Conservation (phyloP, 306 rosid genomes). For the Cicer bijugum region DNA sequence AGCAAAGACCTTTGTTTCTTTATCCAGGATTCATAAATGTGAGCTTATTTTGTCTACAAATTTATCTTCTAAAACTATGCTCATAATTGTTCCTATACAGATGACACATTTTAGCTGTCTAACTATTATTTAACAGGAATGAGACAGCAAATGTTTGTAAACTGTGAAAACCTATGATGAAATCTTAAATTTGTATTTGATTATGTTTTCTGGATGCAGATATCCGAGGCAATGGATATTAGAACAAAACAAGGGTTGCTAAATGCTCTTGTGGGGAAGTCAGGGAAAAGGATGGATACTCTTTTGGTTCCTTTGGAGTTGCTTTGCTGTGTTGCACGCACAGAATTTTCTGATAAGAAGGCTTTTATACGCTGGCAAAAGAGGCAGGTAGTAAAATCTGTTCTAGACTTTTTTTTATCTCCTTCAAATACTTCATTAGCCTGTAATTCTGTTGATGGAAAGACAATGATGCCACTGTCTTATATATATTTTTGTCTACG, state of each 20-base stretch:
- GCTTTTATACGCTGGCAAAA: slow-evolving; percentile 95
- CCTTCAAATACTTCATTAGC: slow-evolving; percentile 29
- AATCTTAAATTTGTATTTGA: slow-evolving; percentile 27
- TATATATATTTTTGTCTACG: slow-evolving; percentile 24
- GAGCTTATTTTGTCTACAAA: slow-evolving; percentile 22
- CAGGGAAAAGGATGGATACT: slow-evolving; percentile 95
- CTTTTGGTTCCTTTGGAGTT: slow-evolving; percentile 91
- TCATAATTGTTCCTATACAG: slow-evolving; percentile 28
- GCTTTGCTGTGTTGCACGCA: slow-evolving; percentile 80
- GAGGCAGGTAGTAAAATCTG: slow-evolving; percentile 76
- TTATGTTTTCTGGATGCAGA: slow-evolving; percentile 56
- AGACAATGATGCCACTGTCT: slow-evolving; percentile 40
- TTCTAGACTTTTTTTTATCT: slow-evolving; percentile 35
- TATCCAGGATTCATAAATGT: slow-evolving; percentile 7
- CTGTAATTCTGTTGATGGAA: slow-evolving; percentile 42
- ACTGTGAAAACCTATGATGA: slow-evolving; percentile 15
- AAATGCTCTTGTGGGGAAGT: slow-evolving; percentile 90
- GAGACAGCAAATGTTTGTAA: slow-evolving; percentile 32
- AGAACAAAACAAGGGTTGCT: slow-evolving; percentile 93
- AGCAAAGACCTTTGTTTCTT: slow-evolving; percentile 21
- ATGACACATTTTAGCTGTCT: slow-evolving; percentile 6
- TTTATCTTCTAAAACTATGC: slow-evolving; percentile 29
- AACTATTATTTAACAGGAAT: slow-evolving; percentile 31
- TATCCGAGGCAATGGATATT: slow-evolving; percentile 86
- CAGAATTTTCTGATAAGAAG: slow-evolving; percentile 98